A percentile compares a stretch with the other conserved stretches of the same genome.
Conservation (phyloP, 2,329 filamentous ascomycete species). For the Exophiala sideris region DNA sequence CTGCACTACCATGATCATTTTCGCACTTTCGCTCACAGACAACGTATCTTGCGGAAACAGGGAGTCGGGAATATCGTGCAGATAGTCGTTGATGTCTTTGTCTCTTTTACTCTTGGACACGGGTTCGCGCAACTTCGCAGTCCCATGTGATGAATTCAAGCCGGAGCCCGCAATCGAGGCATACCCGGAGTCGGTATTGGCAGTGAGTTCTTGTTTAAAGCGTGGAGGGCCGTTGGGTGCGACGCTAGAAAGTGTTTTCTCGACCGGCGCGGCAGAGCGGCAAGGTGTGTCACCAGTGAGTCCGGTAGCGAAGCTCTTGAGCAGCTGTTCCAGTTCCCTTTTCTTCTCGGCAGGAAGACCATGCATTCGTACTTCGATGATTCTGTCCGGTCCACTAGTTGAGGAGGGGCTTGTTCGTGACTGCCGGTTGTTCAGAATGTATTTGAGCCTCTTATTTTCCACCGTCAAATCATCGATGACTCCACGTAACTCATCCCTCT, state of each 20-base stretch:
- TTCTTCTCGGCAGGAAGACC: slow-evolving; percentile 69
- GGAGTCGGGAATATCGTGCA: slow-evolving; percentile 69
- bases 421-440: slow-evolving; percentile 68
- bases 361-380: slow-evolving; percentile 81
- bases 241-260: slow-evolving; percentile 7
- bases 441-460: slow-evolving; percentile 75
- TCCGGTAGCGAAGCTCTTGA: slow-evolving; percentile 59
- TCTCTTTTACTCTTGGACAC: slow-evolving; percentile 36
- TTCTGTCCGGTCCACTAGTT: slow-evolving; percentile 67
- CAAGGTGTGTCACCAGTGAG: slow-evolving; percentile 15
- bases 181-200: slow-evolving; percentile 31
- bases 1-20: slow-evolving; percentile 72
- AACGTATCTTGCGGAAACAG: slow-evolving; percentile 59
- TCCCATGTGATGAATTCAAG: slow-evolving; percentile 10
- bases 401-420: slow-evolving; percentile 40
- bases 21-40: slow-evolving; percentile 66
- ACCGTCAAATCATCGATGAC: slow-evolving; percentile 86
- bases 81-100: slow-evolving; percentile 65
- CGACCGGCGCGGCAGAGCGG: slow-evolving; percentile 10
- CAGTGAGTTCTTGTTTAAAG: not conserved
- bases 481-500: slow-evolving; percentile 70
- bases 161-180: slow-evolving; percentile 39
- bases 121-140: slow-evolving; percentile 3
- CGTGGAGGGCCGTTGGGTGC: not conserved
- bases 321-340: slow-evolving; percentile 68